Base-by-base conservation (phyloP, 371 early-diverging fungal genomes). In the Sporodiniella umbellata region DNA sequence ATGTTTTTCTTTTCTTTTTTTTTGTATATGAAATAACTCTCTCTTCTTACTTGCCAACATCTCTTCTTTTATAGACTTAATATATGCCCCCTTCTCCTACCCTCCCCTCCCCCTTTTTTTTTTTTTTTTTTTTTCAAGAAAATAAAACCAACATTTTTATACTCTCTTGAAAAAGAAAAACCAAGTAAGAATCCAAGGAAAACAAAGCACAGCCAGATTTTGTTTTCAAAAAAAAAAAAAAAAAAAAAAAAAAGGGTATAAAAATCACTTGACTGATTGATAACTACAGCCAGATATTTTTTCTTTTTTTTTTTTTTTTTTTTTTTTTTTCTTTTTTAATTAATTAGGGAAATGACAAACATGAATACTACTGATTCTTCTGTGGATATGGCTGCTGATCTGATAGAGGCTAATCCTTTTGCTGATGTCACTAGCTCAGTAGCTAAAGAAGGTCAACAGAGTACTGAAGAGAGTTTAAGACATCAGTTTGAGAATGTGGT, bases 351-450 rank as follows among this genome's bases (percentile, higher is more conserved):
- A 12, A 60, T 61, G 61, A 51, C 55, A 30, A 45, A 46, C 19
- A 56, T 56, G 44, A 53, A 55, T 12, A 51, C 60, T 21, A 48
- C 45, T 22, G 47, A 51, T 19, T 51, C 52, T 39, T 48, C 54
- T 3, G 24, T 49, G 7, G 48, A 39, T 25, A 53, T 52, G 38
- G 39, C 30, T 15, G 48, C 47, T 17, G 58, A 59, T 30, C 37
- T 57, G 7, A 42, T 73, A n/a, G 64, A 70, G 23, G 53, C 48
- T 7, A 75, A 75, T 25, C 75, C 75, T 10, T 75, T 75, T 58
- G 69, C 69, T 12, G 72, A 75, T 48, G 46, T 52, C 14, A 26
- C 54, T 12, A 50, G 64, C 12, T n/a, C 38, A 37, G 38, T 7
- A 37, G n/a, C 38, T 12, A 17, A 14, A 37, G 38, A n/a, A n/a